Percentiles rank a stretch among this genome's conserved stretches.
These are phyloP conservation scores for Stephania yunnanensis DNA, from an alignment of 164 flowering plant species.

Conservation along the genomic window DNA sequence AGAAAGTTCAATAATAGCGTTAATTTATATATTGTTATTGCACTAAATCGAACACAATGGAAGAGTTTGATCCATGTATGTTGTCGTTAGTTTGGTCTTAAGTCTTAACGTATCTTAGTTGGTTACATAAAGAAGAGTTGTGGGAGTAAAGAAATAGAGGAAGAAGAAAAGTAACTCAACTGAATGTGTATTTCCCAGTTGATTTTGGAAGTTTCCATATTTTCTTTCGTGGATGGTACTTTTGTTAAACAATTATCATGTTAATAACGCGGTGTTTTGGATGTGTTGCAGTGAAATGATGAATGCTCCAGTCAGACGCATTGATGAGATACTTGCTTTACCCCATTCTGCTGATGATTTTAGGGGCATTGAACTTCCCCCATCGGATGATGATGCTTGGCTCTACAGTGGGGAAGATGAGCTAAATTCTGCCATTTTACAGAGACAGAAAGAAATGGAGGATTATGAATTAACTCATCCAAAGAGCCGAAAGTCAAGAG, in stretches of 20 bases:
- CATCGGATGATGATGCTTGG: slow-evolving; percentile 94
- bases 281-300: slow-evolving; percentile 61
- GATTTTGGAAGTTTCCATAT: not conserved
- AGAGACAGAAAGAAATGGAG: slow-evolving; percentile 87
- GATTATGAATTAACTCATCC: slow-evolving; percentile 43
- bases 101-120: too few species aligned
- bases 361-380: slow-evolving; percentile 51
- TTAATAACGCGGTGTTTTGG: not conserved
- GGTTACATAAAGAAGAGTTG: too few species aligned
- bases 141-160: not conserved
- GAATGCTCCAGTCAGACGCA: slow-evolving; percentile 77
- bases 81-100: too few species aligned
- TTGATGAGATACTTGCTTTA: slow-evolving; percentile 78
- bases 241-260: not conserved
- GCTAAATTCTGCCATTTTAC: slow-evolving; percentile 63
- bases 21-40: too few species aligned
- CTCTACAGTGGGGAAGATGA: slow-evolving; percentile 87
- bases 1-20: too few species aligned
- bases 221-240: not conserved
- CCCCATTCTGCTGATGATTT: slow-evolving; percentile 64
- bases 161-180: not conserved
- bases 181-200: not conserved
- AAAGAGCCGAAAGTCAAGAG: slow-evolving; percentile 48
- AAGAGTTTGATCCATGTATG: too few species aligned
- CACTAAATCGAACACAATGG: too few species aligned